Evolutionary conservation across 202 grass and related monocot genomes (phyloP).

Genomic region (Tripidium arundinaceum): DNA sequence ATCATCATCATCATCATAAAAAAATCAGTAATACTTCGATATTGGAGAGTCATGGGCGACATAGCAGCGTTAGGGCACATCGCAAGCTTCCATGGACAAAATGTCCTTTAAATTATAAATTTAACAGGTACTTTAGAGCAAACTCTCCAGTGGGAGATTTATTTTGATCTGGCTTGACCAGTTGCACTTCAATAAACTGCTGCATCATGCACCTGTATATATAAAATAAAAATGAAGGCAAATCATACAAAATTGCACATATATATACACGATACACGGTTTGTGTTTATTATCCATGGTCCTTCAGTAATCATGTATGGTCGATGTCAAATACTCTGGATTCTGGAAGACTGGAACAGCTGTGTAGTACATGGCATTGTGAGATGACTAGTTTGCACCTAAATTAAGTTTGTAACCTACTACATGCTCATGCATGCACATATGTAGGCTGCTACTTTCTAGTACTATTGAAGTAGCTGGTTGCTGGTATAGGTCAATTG

Average conservation of each 20-base stretch:
- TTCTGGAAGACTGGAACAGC: neutral
- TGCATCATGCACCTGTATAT: neutral
- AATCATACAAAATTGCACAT: neutral
- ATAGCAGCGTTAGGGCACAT: neutral
- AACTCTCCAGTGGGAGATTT: neutral
- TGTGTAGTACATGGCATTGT: neutral
- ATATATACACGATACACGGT: neutral
- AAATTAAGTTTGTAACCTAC: neutral
- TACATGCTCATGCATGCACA: neutral
- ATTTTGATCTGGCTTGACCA: neutral
- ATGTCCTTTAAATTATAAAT: neutral
- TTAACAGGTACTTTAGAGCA: neutral
- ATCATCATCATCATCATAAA: neutral
- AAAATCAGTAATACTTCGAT: too few species aligned
- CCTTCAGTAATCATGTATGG: neutral
- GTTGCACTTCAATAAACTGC: neutral
- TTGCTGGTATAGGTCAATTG: neutral
- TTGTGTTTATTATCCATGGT: neutral
- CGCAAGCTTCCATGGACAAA: neutral
- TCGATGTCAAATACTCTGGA: neutral
- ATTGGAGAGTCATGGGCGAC: too few species aligned
- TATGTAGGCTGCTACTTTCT: neutral
- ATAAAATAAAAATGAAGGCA: neutral
- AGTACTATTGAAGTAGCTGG: neutral
- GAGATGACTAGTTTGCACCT: neutral